These are phyloP conservation scores for Stramenopiles sp. DNA, from an alignment of 352 stramenopile species.

Conservation along the genomic window DNA sequence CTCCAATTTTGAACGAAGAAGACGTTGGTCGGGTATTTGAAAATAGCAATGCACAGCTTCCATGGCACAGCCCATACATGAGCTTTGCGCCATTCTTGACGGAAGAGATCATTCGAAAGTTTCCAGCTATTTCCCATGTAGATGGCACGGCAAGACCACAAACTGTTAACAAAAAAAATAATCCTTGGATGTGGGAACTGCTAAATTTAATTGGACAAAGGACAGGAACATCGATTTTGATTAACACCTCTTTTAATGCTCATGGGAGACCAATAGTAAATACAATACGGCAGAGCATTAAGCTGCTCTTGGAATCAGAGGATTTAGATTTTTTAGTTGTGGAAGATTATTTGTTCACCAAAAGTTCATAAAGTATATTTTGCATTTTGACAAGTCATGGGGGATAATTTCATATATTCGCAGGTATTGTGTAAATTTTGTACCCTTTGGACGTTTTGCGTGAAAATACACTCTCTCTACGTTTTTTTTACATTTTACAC, in stretches of 20 bases:
- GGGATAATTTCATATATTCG: too few species aligned
- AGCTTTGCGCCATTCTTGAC: slow-evolving; percentile 23
- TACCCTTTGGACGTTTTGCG: too few species aligned
- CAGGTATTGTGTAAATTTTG: too few species aligned
- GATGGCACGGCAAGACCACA: slow-evolving; percentile 52
- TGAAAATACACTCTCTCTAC: too few species aligned
- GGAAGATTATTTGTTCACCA: neutral
- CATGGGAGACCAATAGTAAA: slow-evolving; percentile 54
- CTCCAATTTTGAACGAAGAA: slow-evolving; percentile 25
- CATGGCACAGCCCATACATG: slow-evolving; percentile 27
- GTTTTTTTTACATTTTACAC: too few species aligned
- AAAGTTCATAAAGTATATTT: too few species aligned
- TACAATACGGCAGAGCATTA: slow-evolving; percentile 38
- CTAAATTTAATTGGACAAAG: slow-evolving; percentile 39
- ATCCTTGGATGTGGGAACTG: slow-evolving; percentile 42
- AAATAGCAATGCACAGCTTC: neutral
- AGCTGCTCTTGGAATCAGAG: slow-evolving; percentile 4
- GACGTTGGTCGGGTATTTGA: neutral
- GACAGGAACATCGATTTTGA: slow-evolving; percentile 48
- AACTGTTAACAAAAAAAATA: slow-evolving; percentile 37
- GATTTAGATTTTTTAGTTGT: slow-evolving; percentile 13
- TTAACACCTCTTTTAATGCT: slow-evolving; percentile 67
- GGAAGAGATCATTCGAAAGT: slow-evolving; percentile 19
- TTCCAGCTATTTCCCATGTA: slow-evolving; percentile 55
- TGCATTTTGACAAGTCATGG: too few species aligned